Evolutionary conservation across 2,329 filamentous ascomycete genomes (phyloP).

Genomic region (Cladobotryum mycophilum): DNA sequence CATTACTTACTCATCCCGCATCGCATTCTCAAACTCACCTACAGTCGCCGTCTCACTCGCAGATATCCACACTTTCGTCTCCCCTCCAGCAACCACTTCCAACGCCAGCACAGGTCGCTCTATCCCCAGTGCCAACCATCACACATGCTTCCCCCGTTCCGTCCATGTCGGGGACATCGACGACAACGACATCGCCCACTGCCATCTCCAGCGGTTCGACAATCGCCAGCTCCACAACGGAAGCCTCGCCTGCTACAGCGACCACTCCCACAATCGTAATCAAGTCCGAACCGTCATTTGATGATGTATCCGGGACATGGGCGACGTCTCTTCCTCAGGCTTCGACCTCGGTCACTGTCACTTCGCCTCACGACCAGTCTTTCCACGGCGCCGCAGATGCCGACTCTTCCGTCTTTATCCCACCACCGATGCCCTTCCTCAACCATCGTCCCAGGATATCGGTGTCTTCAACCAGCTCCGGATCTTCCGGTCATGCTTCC

Average conservation of each 20-base stretch:
- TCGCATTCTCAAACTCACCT: constrained; percentile 8
- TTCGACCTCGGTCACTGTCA: background rate
- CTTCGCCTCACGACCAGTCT: background rate
- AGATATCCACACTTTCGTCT: constrained; percentile 15
- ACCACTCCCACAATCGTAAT: constrained; percentile 10
- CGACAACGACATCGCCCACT: constrained; percentile 7
- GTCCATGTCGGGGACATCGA: constrained; percentile 12
- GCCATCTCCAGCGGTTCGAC: constrained; percentile 24
- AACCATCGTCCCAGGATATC: constrained; percentile 39
- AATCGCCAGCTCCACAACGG: constrained; percentile 21
- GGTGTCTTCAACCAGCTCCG: constrained; percentile 45
- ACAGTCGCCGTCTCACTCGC: constrained; percentile 10
- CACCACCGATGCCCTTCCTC: constrained; percentile 31
- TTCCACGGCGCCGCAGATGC: background rate
- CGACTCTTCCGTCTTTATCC: constrained; percentile 27
- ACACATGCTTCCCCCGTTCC: constrained; percentile 12
- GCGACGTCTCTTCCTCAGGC: constrained; percentile 5
- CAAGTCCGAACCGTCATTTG: constrained; percentile 10
- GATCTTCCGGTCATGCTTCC: constrained; percentile 43
- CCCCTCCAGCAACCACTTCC: constrained; percentile 27
- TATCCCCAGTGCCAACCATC: constrained; percentile 14
- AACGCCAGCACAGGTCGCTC: constrained; percentile 22
- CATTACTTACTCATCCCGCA: constrained; percentile 8
- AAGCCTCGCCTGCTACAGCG: background rate
- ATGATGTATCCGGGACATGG: constrained; percentile 10